These are phyloP conservation scores for Arxiozyma slooffiae DNA, from an alignment of 1,139 yeast genomes.

Conservation along the genomic window DNA sequence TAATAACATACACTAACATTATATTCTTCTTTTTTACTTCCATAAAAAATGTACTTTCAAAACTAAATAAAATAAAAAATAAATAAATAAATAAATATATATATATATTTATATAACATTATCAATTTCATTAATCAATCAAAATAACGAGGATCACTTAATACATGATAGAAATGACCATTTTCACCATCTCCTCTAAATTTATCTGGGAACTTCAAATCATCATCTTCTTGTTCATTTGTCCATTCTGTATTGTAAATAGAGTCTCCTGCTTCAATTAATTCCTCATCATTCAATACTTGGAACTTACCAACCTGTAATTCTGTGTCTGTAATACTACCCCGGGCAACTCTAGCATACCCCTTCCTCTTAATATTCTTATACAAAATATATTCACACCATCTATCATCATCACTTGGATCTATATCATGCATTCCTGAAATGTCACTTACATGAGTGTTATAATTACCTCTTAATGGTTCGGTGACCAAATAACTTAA, in stretches of 20 bases:
- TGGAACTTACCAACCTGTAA: slow-evolving; percentile 90
- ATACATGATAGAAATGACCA: slow-evolving; percentile 89
- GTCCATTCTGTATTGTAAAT: slow-evolving; percentile 50
- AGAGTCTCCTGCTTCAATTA: slow-evolving; percentile 35
- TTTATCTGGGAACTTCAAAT: slow-evolving; percentile 66
- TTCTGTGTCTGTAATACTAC: slow-evolving; percentile 93
- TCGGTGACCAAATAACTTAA: slow-evolving; percentile 83
- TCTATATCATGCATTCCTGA: slow-evolving; percentile 92
- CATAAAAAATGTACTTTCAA: not conserved
- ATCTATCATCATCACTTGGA: slow-evolving; percentile 88
- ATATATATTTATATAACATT: not conserved
- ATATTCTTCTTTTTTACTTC: too few relatives aligned
- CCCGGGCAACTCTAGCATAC: slow-evolving; percentile 87
- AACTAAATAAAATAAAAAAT: too few relatives aligned
- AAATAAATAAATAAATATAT: not conserved
- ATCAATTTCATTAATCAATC: slow-evolving; percentile 18
- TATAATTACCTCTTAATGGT: slow-evolving; percentile 82
- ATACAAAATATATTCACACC: slow-evolving; percentile 95
- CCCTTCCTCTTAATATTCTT: slow-evolving; percentile 81
- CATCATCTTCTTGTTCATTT: slow-evolving; percentile 43
- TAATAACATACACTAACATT: not conserved
- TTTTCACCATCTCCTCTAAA: slow-evolving; percentile 91
- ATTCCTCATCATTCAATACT: slow-evolving; percentile 39
- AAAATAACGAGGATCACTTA: slow-evolving; percentile 76
- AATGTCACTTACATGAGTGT: slow-evolving; percentile 73